A percentile compares a stretch with the other conserved stretches of the same genome.
Evolutionary conservation across 371 early-diverging fungal genomes (phyloP).

Genomic region (Gilbertella persicaria): DNA sequence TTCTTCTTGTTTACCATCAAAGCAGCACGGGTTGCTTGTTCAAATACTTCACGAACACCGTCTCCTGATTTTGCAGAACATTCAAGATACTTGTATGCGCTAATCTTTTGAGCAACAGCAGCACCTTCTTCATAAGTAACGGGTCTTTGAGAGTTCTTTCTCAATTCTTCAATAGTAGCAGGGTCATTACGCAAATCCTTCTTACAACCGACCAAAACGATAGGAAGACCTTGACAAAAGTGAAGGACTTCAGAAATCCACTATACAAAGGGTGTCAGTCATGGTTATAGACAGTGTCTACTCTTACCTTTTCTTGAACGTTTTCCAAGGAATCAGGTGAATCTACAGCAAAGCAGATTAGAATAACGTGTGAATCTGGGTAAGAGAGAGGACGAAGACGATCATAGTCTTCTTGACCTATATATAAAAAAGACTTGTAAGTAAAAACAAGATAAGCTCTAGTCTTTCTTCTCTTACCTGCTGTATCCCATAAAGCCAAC

Average conservation of each 20-base stretch:
- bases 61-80: constrained; percentile 71
- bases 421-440: not conserved
- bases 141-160: constrained; percentile 72
- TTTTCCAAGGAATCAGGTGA: constrained; percentile 87
- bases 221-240: constrained; percentile 82
- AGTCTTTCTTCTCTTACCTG: constrained; percentile 61
- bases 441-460: not conserved
- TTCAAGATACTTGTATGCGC: constrained; percentile 73
- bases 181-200: constrained; percentile 84
- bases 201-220: constrained; percentile 87
- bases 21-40: constrained; percentile 60
- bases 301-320: constrained; percentile 66
- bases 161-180: constrained; percentile 69
- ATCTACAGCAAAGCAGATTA: constrained; percentile 84
- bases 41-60: constrained; percentile 74
- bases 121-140: constrained; percentile 76
- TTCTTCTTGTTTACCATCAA: constrained; percentile 43
- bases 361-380: constrained; percentile 85
- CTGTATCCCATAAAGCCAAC: constrained; percentile 94
- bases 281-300: not conserved
- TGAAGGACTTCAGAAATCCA: constrained; percentile 91
- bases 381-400: constrained; percentile 89
- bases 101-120: constrained; percentile 65
- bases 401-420: constrained; percentile 87
- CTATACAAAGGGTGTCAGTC: constrained; percentile 43